phyloP scores from a whole-genome alignment of 257 asterid species.

The Verbena officinalis region DNA sequence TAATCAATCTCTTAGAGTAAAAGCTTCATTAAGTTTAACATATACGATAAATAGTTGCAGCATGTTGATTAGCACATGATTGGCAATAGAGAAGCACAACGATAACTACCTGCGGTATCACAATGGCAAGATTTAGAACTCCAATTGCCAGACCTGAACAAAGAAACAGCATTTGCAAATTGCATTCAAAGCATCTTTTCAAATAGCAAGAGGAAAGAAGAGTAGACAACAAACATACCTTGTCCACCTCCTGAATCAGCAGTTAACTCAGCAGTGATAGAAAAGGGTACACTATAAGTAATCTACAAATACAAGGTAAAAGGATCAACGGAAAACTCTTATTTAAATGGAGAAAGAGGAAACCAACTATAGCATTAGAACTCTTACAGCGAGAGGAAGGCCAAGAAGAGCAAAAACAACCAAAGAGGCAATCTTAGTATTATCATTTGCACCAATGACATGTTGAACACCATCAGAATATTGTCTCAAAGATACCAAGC shows the following conservation, averaged over 20 bases:
- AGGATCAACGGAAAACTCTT: conserved; percentile 20
- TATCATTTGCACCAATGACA: conserved; percentile 67
- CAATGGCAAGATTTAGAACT: conserved; percentile 97
- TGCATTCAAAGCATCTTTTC: conserved; percentile 22
- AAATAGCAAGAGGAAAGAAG: conserved; percentile 24
- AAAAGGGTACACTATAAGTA: conserved; percentile 95
- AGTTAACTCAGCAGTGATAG: conserved; percentile 94
- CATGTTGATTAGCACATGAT: conserved; percentile 11
- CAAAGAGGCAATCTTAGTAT: conserved; percentile 80
- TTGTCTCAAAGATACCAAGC: conserved; percentile 64
- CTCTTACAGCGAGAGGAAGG: conserved; percentile 94
- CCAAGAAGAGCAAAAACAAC: conserved; percentile 92
- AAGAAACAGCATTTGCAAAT: conserved; percentile 16
- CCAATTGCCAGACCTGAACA: conserved; percentile 96
- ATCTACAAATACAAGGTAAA: conserved; percentile 53
- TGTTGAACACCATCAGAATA: conserved; percentile 73
- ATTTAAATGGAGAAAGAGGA: not conserved
- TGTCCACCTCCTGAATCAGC: conserved; percentile 99
- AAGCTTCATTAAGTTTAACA: not conserved
- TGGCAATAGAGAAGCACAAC: not conserved
- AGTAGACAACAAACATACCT: conserved; percentile 51
- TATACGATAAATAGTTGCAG: not conserved
- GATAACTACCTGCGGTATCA: conserved; percentile 86
- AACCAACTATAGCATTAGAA: conserved; percentile 23
- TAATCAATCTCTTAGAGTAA: not conserved